Conservation (phyloP, 192 early-diverging fungal species). For the Fimicolochytrium jonesii region DNA sequence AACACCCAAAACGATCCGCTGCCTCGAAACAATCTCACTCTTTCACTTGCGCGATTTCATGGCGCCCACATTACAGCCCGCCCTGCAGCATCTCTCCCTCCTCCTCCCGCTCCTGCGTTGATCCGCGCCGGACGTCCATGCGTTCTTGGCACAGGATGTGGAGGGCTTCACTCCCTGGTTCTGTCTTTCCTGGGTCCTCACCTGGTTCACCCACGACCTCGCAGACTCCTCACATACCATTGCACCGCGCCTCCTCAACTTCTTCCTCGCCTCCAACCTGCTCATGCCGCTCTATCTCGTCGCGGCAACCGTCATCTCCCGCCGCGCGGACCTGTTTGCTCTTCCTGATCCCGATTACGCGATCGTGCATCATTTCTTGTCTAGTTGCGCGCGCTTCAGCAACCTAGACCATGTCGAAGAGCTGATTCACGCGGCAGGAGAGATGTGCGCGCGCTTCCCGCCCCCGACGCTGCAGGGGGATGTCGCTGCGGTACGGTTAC, state of each 20-base stretch:
- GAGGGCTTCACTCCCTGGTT: slow-evolving; percentile 60
- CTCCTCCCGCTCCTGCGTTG: slow-evolving; percentile 24
- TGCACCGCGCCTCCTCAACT: slow-evolving; percentile 59
- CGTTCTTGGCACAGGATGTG: slow-evolving; percentile 2
- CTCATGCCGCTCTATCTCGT: slow-evolving; percentile 62
- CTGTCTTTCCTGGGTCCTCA: slow-evolving; percentile 66
- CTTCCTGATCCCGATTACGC: background rate
- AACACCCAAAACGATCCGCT: slow-evolving; percentile 28
- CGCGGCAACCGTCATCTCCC: slow-evolving; percentile 34
- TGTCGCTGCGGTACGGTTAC: too few relatives aligned
- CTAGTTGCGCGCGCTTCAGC: too few relatives aligned
- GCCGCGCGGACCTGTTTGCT: background rate
- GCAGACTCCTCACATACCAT: slow-evolving; percentile 32
- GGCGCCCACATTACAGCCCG: slow-evolving; percentile 32
- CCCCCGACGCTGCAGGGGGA: too few relatives aligned
- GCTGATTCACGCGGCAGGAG: too few relatives aligned
- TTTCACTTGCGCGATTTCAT: slow-evolving; percentile 37
- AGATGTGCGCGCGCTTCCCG: too few relatives aligned
- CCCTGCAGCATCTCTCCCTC: slow-evolving; percentile 42
- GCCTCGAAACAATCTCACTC: slow-evolving; percentile 46
- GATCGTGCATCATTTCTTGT: slow-evolving; percentile 19
- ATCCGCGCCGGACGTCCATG: slow-evolving; percentile 1
- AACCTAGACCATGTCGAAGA: too few relatives aligned
- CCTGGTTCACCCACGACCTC: slow-evolving; percentile 74
- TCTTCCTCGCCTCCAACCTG: slow-evolving; percentile 56